phyloP scores from a whole-genome alignment of 768 basidiomycete species.

The Leccinum rimulosum region DNA sequence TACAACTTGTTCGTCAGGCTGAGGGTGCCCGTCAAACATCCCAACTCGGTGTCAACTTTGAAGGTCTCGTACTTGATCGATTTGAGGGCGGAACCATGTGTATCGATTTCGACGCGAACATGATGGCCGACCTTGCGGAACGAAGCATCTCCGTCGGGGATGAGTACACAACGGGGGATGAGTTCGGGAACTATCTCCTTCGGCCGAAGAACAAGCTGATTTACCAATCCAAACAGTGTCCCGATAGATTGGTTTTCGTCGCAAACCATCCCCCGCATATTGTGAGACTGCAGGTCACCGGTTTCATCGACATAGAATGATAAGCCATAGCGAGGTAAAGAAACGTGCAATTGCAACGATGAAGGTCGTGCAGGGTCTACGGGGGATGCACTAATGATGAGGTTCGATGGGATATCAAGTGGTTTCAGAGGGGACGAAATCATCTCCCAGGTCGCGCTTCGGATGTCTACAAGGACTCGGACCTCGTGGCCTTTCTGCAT shows the following conservation, averaged over 20 bases:
- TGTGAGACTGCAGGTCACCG: not conserved
- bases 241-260: slow-evolving; percentile 1
- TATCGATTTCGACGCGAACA: slow-evolving; percentile 6
- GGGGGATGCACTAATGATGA: slow-evolving; percentile 14
- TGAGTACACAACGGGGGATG: slow-evolving; percentile 26
- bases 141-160: slow-evolving; percentile 34
- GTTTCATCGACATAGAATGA: not conserved
- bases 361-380: not conserved
- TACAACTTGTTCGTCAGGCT: not conserved
- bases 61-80: slow-evolving; percentile 18
- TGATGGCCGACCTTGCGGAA: slow-evolving; percentile 9
- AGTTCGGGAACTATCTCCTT: not conserved
- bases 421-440: slow-evolving; percentile 12
- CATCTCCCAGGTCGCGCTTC: slow-evolving; percentile 23
- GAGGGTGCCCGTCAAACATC: not conserved
- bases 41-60: not conserved
- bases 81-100: not conserved
- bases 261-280: not conserved
- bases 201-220: not conserved
- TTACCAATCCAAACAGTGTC: not conserved
- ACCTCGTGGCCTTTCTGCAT: not conserved
- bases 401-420: slow-evolving; percentile 9
- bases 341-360: slow-evolving; percentile 21
- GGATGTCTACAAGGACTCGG: slow-evolving; percentile 20
- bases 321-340: slow-evolving; percentile 28